A percentile compares a stretch with the other conserved stretches of the same genome.
Conservation (phyloP, 192 early-diverging fungal species). For the Rhizophlyctis rosea region DNA sequence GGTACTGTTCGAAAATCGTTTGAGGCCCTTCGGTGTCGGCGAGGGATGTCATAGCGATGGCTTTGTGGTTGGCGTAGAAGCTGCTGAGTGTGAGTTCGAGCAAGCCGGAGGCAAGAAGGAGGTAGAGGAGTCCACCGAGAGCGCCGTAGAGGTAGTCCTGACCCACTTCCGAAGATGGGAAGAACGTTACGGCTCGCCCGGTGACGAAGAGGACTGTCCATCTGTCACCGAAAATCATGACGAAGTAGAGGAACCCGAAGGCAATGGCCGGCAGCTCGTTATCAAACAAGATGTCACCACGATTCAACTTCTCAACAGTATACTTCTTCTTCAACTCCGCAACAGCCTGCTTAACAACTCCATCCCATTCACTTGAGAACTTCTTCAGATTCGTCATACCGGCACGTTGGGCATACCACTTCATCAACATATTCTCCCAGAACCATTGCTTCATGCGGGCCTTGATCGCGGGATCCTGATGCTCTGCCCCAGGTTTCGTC, state of each 20-base stretch:
- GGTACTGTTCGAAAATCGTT: slow-evolving; percentile 4
- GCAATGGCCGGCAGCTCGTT: slow-evolving; percentile 40
- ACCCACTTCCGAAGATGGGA: neutral
- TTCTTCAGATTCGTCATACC: slow-evolving; percentile 27
- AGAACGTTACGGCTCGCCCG: slow-evolving; percentile 27
- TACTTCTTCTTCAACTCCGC: slow-evolving; percentile 43
- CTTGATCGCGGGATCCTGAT: slow-evolving; percentile 14
- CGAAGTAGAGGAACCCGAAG: slow-evolving; percentile 43
- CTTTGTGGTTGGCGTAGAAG: slow-evolving; percentile 26
- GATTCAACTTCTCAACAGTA: slow-evolving; percentile 46
- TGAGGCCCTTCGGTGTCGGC: slow-evolving; percentile 8
- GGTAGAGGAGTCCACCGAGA: slow-evolving; percentile 35
- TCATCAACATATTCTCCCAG: slow-evolving; percentile 41
- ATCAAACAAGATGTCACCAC: slow-evolving; percentile 40
- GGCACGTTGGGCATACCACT: slow-evolving; percentile 36
- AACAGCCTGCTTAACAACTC: slow-evolving; percentile 34
- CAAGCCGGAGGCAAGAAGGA: slow-evolving; percentile 40
- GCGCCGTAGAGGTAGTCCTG: slow-evolving; percentile 30
- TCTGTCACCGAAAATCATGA: slow-evolving; percentile 41
- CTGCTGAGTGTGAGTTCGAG: slow-evolving; percentile 33
- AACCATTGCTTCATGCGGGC: slow-evolving; percentile 28
- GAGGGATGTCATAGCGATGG: slow-evolving; percentile 12
- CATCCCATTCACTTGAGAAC: slow-evolving; percentile 45
- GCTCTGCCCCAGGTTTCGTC: neutral
- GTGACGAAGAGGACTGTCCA: slow-evolving; percentile 42